These are phyloP conservation scores for Hygrophila difformis DNA, from an alignment of 257 asterid species.

Conservation along the genomic window DNA sequence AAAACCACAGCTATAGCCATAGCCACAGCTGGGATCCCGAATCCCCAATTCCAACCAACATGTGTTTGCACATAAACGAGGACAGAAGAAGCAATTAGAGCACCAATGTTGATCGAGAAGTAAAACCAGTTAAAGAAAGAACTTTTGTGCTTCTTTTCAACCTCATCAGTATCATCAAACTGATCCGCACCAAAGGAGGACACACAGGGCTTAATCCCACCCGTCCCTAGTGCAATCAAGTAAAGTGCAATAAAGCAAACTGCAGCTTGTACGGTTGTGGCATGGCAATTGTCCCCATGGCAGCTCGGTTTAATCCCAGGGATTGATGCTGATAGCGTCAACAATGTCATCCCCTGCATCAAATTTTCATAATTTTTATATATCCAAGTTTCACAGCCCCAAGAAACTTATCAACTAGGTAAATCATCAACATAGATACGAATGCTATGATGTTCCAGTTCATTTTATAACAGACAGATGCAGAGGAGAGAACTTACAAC, in stretches of 20 bases:
- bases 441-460: neutral
- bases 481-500: constrained; percentile 33
- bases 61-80: constrained; percentile 43
- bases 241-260: constrained; percentile 42
- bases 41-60: constrained; percentile 70
- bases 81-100: constrained; percentile 46
- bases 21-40: constrained; percentile 53
- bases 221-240: constrained; percentile 54
- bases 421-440: too few species aligned
- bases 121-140: constrained; percentile 62
- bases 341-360: constrained; percentile 52
- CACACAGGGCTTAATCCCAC: constrained; percentile 65
- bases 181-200: constrained; percentile 66
- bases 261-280: constrained; percentile 32
- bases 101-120: constrained; percentile 55
- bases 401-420: neutral
- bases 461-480: neutral
- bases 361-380: neutral
- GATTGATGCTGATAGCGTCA: constrained; percentile 51
- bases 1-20: constrained; percentile 46
- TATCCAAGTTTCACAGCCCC: too few species aligned
- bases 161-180: constrained; percentile 51
- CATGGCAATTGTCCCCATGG: constrained; percentile 28
- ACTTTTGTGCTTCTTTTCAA: constrained; percentile 43
- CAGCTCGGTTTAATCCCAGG: constrained; percentile 41